phyloP scores from a whole-genome alignment of 208 protist genomes.

The Vickermania spadyakhi region DNA sequence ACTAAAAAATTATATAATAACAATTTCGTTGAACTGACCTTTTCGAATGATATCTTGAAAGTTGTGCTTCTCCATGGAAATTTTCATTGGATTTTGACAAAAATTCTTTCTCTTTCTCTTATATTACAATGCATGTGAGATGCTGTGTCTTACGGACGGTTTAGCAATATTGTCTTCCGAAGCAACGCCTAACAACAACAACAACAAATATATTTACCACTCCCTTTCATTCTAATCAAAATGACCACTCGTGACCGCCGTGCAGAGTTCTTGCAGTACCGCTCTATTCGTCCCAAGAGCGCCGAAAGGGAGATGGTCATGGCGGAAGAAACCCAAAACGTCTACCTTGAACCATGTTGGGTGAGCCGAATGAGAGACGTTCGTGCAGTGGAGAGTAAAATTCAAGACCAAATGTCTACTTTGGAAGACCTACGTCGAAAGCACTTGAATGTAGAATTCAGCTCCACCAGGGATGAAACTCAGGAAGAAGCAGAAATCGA shows the following conservation, averaged over 20 bases:
- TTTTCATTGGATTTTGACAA: no score
- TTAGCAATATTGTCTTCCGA: no score
- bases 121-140: no score
- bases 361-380: conserved; percentile 82
- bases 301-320: conserved; percentile 52
- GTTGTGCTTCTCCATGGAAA: no score
- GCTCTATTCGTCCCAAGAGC: conserved; percentile 39
- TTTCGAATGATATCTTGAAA: no score
- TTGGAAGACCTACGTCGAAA: conserved; percentile 71
- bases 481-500: conserved; percentile 81
- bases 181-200: no score
- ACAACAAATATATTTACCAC: no score
- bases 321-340: conserved; percentile 42
- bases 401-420: conserved; percentile 56
- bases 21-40: no score
- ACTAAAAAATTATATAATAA: no score
- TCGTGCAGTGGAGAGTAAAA: conserved; percentile 42
- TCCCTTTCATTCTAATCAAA: no score
- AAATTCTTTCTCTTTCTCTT: no score
- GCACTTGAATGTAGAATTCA: conserved; percentile 87
- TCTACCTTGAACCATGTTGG: conserved; percentile 72
- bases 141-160: no score
- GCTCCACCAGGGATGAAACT: conserved; percentile 66
- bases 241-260: conserved; percentile 88
- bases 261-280: conserved; percentile 78